Evolutionary conservation across 2,329 filamentous ascomycete species (phyloP).

Genomic region (Amphichorda felina): DNA sequence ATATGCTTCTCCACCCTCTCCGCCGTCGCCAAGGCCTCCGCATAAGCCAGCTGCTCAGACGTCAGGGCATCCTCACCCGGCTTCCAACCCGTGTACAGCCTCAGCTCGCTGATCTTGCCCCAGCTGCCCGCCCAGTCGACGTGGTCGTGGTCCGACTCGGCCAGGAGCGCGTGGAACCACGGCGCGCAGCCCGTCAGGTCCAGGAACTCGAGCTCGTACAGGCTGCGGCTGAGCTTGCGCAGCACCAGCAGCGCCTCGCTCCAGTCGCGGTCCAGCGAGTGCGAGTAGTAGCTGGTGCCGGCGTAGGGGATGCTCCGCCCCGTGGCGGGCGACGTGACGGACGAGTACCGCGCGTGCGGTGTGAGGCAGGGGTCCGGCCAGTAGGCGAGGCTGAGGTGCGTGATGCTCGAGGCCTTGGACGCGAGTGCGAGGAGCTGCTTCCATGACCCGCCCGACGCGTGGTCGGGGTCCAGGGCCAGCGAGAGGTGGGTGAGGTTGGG

Average conservation of each 20-base stretch:
- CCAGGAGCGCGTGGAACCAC: slow-evolving; percentile 39
- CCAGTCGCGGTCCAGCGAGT: slow-evolving; percentile 46
- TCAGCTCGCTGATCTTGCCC: slow-evolving; percentile 36
- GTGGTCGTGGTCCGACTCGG: slow-evolving; percentile 27
- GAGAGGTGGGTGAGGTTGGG: slow-evolving; percentile 50
- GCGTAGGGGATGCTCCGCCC: slow-evolving; percentile 36
- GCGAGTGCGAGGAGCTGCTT: slow-evolving; percentile 44
- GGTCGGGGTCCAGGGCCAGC: slow-evolving; percentile 32
- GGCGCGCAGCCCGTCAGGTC: slow-evolving; percentile 47
- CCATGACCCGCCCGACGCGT: slow-evolving; percentile 34
- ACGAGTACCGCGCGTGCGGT: slow-evolving; percentile 36
- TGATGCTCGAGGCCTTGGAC: slow-evolving; percentile 38
- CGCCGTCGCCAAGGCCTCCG: slow-evolving; percentile 24
- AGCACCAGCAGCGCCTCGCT: slow-evolving; percentile 44
- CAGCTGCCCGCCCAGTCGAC: slow-evolving; percentile 43
- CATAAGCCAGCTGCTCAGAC: slow-evolving; percentile 18
- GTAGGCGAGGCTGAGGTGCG: slow-evolving; percentile 48
- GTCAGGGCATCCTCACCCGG: slow-evolving; percentile 18
- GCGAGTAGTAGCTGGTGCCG: slow-evolving; percentile 45
- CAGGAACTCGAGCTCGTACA: slow-evolving; percentile 48
- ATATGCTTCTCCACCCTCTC: slow-evolving; percentile 35
- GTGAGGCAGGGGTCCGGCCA: slow-evolving; percentile 51
- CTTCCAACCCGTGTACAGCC: slow-evolving; percentile 31
- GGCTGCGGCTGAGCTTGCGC: slow-evolving; percentile 36
- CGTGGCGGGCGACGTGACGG: slow-evolving; percentile 30